phyloP scores from a whole-genome alignment of 768 basidiomycete species.

The Pleurotus platypus region DNA sequence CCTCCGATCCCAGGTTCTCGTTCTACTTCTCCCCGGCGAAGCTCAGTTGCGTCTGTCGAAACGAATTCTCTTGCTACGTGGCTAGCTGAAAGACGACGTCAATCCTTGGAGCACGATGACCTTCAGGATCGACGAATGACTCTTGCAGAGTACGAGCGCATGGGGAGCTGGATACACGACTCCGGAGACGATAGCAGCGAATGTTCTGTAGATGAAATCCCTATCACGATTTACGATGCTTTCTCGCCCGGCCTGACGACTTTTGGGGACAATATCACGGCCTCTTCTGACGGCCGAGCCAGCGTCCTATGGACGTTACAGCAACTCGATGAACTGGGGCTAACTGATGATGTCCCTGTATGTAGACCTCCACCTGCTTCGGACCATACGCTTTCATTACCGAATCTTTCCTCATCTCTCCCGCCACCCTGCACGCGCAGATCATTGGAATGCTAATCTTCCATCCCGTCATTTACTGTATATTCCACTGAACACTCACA shows the following conservation, averaged over 20 bases:
- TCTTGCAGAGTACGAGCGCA: conserved; percentile 44
- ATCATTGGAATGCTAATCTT: neutral
- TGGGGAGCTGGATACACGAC: conserved; percentile 44
- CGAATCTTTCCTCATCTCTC: neutral
- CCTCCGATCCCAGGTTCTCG: conserved; percentile 13
- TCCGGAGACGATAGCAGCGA: neutral
- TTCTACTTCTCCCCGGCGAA: conserved; percentile 13
- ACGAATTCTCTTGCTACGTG: conserved; percentile 22
- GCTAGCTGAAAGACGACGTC: conserved; percentile 35
- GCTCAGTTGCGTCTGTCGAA: conserved; percentile 20
- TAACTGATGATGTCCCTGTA: neutral
- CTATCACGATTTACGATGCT: neutral
- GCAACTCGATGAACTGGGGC: conserved; percentile 2
- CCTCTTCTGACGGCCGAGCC: neutral
- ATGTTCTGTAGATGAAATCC: neutral
- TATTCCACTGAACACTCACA: neutral
- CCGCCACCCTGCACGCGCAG: neutral
- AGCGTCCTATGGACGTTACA: neutral
- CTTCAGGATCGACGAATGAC: conserved; percentile 28
- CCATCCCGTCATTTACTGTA: neutral
- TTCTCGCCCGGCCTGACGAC: neutral
- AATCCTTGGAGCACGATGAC: conserved; percentile 22
- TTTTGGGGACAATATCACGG: neutral
- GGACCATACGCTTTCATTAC: neutral
- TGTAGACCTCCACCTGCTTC: neutral